These are phyloP conservation scores for Exophiala sideris DNA, from an alignment of 2,329 filamentous ascomycete genomes.

Conservation along the genomic window DNA sequence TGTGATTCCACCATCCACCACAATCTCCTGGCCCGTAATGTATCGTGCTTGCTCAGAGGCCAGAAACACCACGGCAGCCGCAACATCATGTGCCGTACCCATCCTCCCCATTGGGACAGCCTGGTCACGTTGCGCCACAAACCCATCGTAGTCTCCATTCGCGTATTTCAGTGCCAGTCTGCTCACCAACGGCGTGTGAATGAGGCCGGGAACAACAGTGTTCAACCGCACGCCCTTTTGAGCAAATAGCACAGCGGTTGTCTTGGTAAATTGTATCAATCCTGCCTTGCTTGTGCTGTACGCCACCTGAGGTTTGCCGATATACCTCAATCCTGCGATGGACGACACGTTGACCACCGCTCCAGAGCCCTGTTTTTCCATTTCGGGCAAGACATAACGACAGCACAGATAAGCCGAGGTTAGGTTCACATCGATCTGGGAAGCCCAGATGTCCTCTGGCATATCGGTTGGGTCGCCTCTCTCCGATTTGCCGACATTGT, in stretches of 20 bases:
- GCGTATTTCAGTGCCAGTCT: conserved; percentile 45
- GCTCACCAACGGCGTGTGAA: conserved; percentile 52
- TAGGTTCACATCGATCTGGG: conserved; percentile 54
- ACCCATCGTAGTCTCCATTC: conserved; percentile 47
- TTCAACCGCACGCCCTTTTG: conserved; percentile 49
- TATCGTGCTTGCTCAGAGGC: conserved; percentile 58
- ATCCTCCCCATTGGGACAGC: conserved; percentile 59
- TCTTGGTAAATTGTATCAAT: conserved; percentile 50
- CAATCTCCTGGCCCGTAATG: conserved; percentile 56
- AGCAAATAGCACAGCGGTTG: conserved; percentile 46
- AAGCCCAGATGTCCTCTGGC: conserved; percentile 50
- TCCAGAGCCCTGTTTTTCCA: conserved; percentile 47
- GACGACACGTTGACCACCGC: conserved; percentile 49
- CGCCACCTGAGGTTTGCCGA: conserved; percentile 51
- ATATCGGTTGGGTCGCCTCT: conserved; percentile 50
- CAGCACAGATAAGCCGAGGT: conserved; percentile 54
- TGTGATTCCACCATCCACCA: conserved; percentile 45
- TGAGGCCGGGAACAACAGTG: conserved; percentile 55
- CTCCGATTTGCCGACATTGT: conserved; percentile 57
- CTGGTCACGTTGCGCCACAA: conserved; percentile 49
- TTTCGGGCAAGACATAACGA: conserved; percentile 52
- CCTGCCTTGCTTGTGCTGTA: conserved; percentile 54
- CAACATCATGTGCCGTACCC: conserved; percentile 59
- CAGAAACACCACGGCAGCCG: conserved; percentile 55
- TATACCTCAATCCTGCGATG: conserved; percentile 53